Evolutionary conservation across 2,329 filamentous ascomycete species (phyloP), one percentile per base, ranked within the genome.

Genomic region (Curvularia spicifera): DNA sequence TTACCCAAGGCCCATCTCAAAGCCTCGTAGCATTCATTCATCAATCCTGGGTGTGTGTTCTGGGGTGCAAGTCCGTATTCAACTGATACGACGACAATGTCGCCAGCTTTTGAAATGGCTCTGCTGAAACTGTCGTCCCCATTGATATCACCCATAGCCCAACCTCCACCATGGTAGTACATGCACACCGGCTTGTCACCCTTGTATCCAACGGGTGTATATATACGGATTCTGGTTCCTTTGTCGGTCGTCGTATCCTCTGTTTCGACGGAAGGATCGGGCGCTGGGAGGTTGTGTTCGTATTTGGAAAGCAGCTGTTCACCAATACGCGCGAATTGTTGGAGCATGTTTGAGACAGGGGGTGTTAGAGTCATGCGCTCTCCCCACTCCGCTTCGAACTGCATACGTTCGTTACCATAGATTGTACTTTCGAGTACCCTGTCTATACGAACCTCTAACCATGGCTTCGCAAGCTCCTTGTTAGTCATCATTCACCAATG

Each of bases 111-210:
- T 69, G 35, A 68, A 59, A 24, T 74, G 66, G 28, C 58, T 50
- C 75, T 54, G 35, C 69, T 71, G 31, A 63, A 61, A 1, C 60
- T 49, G 57, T 78, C 76, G 29, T 78, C 75, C 5, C 64, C 65
- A 18, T 77, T 69, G 2, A 78, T 40, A 43, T 75, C 68, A 12
- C 75, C 73, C 69, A 77, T 74, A 4, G 73, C 73, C 75, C 74
- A 78, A 5, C 75, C 76, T 39, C 76, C 76, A 31, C 75, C 70
- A 60, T 78, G 76, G 35, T 64, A 74, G 44, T 76, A 77, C 13
- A 78, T 54, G 28, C 74, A 71, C 7, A 73, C 67, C 5, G 75
- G 75, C 22, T 69, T 76, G 15, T 61, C 64, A 9, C 69, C 68
- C 7, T 51, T 56, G 37, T 75, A 75, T 5, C 65, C 67, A 28